phyloP scores from a whole-genome alignment of 2,329 filamentous ascomycete genomes.

The Beauveria sp. region DNA sequence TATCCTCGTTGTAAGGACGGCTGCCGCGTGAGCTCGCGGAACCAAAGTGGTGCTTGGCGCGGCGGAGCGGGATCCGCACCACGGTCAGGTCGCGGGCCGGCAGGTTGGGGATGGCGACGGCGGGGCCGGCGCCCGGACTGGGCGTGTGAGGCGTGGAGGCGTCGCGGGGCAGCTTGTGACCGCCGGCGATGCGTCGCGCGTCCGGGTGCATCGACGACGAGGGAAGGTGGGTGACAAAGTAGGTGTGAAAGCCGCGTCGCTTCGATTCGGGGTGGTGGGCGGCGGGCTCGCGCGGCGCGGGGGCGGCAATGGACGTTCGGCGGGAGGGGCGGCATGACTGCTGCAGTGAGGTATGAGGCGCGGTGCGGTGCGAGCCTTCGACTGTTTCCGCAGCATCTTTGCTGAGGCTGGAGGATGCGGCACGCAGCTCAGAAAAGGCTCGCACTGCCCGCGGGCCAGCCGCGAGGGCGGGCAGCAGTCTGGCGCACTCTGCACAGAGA shows the following conservation, averaged over 20 bases:
- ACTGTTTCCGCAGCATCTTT: background rate
- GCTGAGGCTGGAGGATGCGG: background rate
- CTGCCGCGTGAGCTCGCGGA: conserved; percentile 71
- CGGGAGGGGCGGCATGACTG: background rate
- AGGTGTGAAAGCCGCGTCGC: conserved; percentile 71
- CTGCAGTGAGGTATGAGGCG: background rate
- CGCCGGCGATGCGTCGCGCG: conserved; percentile 54
- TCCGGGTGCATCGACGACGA: conserved; percentile 91
- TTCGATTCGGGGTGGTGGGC: conserved; percentile 1
- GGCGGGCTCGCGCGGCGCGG: background rate
- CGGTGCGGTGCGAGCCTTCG: background rate
- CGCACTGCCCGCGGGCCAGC: background rate
- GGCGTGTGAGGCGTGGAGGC: conserved; percentile 72
- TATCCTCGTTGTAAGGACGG: conserved; percentile 85
- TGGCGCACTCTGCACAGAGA: conserved; percentile 13
- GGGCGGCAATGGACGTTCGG: conserved; percentile 1
- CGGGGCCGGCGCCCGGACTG: conserved; percentile 44
- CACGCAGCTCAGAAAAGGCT: conserved; percentile 1
- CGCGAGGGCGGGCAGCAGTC: conserved; percentile 3
- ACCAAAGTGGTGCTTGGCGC: conserved; percentile 94
- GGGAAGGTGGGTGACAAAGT: conserved; percentile 93
- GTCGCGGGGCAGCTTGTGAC: conserved; percentile 80
- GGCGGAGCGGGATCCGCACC: conserved; percentile 85
- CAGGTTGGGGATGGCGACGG: conserved; percentile 52
- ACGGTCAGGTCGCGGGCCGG: conserved; percentile 74